Conservation (phyloP, 495 filamentous ascomycete genomes). For the Penicillium malachiteum region DNA sequence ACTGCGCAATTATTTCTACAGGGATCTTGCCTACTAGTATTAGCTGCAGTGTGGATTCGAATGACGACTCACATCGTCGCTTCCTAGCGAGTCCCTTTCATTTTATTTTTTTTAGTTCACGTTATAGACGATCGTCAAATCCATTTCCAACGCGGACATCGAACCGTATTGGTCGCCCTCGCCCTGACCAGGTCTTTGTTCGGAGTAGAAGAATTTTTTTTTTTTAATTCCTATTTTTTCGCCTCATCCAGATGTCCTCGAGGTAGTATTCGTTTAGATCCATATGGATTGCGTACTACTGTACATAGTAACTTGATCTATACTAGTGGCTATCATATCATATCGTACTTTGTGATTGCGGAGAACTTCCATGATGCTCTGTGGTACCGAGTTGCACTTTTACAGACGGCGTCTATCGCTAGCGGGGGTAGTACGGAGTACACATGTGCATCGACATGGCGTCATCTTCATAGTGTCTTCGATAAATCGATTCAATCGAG, state of each 20-base stretch:
- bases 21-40: neutral
- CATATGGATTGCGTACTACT: neutral
- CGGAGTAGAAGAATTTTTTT: too few relatives aligned
- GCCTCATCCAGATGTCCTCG: neutral
- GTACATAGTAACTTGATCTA: too few relatives aligned
- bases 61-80: constrained; percentile 11
- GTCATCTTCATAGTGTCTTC: constrained; percentile 2
- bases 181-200: neutral
- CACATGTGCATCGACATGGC: too few relatives aligned
- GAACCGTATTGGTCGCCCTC: neutral
- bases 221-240: neutral
- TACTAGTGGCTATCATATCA: too few relatives aligned
- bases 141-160: neutral
- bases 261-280: neutral
- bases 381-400: neutral
- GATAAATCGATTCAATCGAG: neutral
- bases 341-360: too few relatives aligned
- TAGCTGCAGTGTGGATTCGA: constrained; percentile 4
- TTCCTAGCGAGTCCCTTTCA: neutral
- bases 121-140: neutral
- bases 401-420: constrained; percentile 31
- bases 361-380: too few relatives aligned
- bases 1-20: constrained; percentile 9
- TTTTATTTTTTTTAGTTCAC: neutral
- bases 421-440: constrained; percentile 11